A percentile compares a stretch with the other conserved stretches of the same genome.
Evolutionary conservation across 129 eudicot genomes (phyloP).

Genomic region (Saussurea involucrata): DNA sequence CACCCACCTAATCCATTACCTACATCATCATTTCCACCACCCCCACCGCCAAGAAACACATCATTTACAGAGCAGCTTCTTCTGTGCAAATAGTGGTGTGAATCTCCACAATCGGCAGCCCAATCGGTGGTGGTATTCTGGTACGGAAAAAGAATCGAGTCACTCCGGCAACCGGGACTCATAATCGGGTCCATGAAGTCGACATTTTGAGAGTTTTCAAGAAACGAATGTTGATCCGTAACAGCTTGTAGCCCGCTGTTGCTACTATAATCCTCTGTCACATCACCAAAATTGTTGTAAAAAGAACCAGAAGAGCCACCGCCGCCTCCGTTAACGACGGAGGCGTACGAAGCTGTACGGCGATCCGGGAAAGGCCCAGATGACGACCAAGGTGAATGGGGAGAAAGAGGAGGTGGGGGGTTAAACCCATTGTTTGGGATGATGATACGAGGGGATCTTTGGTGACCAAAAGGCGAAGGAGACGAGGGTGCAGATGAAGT

Average conservation of each 20-base stretch:
- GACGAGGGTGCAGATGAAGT: slow-evolving; percentile 35
- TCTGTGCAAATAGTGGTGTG: slow-evolving; percentile 43
- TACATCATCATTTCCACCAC: slow-evolving; percentile 25
- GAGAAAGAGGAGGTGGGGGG: slow-evolving; percentile 37
- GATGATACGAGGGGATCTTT: slow-evolving; percentile 53
- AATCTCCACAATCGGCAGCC: slow-evolving; percentile 23
- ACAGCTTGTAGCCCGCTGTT: slow-evolving; percentile 25
- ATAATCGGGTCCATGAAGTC: slow-evolving; percentile 40
- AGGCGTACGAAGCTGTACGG: slow-evolving; percentile 59
- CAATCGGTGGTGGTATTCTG: slow-evolving; percentile 14
- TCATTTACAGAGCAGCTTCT: slow-evolving; percentile 86
- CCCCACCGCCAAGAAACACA: slow-evolving; percentile 29
- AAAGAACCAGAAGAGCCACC: slow-evolving; percentile 29
- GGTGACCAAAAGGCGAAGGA: slow-evolving; percentile 25
- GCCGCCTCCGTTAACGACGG: slow-evolving; percentile 67
- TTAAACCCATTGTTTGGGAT: slow-evolving; percentile 59
- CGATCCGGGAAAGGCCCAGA: slow-evolving; percentile 27
- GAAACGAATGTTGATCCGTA: slow-evolving; percentile 39
- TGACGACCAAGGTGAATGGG: slow-evolving; percentile 60
- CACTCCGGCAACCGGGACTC: slow-evolving; percentile 76
- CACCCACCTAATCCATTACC: slow-evolving; percentile 60
- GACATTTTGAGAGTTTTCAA: slow-evolving; percentile 30
- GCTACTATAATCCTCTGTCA: slow-evolving; percentile 16
- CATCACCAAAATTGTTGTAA: slow-evolving; percentile 27
- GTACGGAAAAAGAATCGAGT: slow-evolving; percentile 38